phyloP scores from a whole-genome alignment of 2,329 filamentous ascomycete species.

The Phoma sp. region DNA sequence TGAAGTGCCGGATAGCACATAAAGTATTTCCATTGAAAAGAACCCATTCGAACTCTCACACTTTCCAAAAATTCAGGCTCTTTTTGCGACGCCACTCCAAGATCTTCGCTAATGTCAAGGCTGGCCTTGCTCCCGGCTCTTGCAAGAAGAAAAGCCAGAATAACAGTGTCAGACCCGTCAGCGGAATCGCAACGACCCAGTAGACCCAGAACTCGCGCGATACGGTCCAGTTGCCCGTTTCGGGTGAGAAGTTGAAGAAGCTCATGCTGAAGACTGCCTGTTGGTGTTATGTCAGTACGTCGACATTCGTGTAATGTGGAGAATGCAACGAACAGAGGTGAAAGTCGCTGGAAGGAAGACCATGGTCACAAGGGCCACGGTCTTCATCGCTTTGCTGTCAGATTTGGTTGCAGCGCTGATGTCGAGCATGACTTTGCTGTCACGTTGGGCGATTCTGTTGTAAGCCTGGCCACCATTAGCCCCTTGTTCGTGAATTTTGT shows the following conservation, averaged over 20 bases:
- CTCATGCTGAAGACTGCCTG: constrained; percentile 32
- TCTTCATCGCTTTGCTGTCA: constrained; percentile 24
- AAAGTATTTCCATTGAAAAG: too few relatives aligned
- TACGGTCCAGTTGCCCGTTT: constrained; percentile 15
- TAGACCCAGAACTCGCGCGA: constrained; percentile 31
- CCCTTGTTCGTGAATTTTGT: background rate
- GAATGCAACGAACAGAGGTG: constrained; percentile 16
- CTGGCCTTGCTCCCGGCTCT: too few relatives aligned
- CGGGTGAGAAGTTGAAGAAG: constrained; percentile 27
- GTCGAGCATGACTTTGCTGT: constrained; percentile 22
- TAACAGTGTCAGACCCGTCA: constrained; percentile 20
- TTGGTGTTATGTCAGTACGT: background rate
- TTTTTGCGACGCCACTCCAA: too few relatives aligned
- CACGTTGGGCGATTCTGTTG: constrained; percentile 27
- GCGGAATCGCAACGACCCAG: constrained; percentile 22
- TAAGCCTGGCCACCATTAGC: constrained; percentile 19
- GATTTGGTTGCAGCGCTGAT: constrained; percentile 21
- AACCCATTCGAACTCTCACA: too few relatives aligned
- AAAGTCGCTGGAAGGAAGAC: constrained; percentile 30
- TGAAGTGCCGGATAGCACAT: too few relatives aligned
- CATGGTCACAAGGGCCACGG: constrained; percentile 28
- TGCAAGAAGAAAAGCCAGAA: constrained; percentile 12
- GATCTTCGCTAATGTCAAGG: too few relatives aligned
- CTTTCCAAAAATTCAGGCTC: too few relatives aligned
- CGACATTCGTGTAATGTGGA: background rate